A percentile compares a stretch with the other conserved stretches of the same genome.
Conservation (phyloP, 768 basidiomycete genomes). For the Sarcomyxa edulis region DNA sequence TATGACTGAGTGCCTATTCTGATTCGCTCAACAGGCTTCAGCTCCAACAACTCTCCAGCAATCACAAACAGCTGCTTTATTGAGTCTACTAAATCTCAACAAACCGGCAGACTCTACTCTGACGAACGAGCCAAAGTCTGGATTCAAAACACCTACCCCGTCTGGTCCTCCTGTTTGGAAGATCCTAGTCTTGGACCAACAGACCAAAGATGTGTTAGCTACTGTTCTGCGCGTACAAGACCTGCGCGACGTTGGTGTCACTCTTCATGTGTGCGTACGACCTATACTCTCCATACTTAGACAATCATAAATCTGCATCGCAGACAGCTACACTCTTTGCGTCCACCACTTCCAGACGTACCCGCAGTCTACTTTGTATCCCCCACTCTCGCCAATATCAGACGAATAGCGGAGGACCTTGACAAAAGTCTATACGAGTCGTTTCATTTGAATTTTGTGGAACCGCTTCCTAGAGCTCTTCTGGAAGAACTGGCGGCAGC, state of each 20-base stretch:
- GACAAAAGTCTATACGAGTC: slow-evolving; percentile 87
- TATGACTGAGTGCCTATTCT: neutral
- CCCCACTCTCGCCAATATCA: slow-evolving; percentile 81
- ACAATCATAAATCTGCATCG: slow-evolving; percentile 7
- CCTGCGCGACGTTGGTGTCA: slow-evolving; percentile 93
- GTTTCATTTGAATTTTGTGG: slow-evolving; percentile 93
- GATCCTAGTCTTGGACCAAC: slow-evolving; percentile 89
- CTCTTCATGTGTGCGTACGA: slow-evolving; percentile 88
- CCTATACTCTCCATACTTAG: slow-evolving; percentile 4
- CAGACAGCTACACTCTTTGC: slow-evolving; percentile 86
- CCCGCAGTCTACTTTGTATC: slow-evolving; percentile 97
- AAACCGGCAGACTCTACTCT: slow-evolving; percentile 40
- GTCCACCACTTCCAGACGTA: slow-evolving; percentile 90
- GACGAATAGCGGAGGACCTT: slow-evolving; percentile 90
- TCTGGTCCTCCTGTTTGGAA: slow-evolving; percentile 90
- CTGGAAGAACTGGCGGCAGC: slow-evolving; percentile 91
- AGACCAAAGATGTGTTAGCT: slow-evolving; percentile 94
- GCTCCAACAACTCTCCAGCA: slow-evolving; percentile 71
- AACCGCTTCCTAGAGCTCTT: slow-evolving; percentile 80
- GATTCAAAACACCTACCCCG: slow-evolving; percentile 43
- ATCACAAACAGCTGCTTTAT: slow-evolving; percentile 80
- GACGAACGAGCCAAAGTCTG: slow-evolving; percentile 23
- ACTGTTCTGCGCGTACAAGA: slow-evolving; percentile 95
- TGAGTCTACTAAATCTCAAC: slow-evolving; percentile 85
- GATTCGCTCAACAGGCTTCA: slow-evolving; percentile 20